phyloP scores from a whole-genome alignment of 2,329 filamentous ascomycete species.

The Exserohilum turcica region DNA sequence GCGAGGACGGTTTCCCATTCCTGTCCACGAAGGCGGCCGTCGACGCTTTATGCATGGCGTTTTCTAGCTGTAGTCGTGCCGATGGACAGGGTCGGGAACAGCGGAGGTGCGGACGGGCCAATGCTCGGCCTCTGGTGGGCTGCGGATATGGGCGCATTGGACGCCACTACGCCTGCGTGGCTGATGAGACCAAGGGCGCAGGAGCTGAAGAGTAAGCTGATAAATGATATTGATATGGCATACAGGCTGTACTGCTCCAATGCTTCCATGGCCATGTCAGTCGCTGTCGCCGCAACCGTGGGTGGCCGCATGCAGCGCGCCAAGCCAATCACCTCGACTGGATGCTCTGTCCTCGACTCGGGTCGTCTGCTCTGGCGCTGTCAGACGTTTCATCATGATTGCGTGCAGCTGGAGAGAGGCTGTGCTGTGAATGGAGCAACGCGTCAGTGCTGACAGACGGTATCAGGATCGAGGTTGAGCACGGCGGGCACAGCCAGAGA shows the following conservation, averaged over 20 bases:
- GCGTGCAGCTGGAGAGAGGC: not conserved
- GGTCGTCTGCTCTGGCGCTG: too few species aligned
- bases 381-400: not conserved
- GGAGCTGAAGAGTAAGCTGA: not conserved
- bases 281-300: not conserved
- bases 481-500: not conserved
- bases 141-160: not conserved
- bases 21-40: not conserved
- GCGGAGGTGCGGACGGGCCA: not conserved
- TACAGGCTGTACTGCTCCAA: not conserved
- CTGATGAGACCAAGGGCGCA: not conserved
- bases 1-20: not conserved
- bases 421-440: too few species aligned
- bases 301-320: not conserved
- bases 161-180: conserved; percentile 1
- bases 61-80: not conserved
- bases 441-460: too few species aligned
- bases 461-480: not conserved
- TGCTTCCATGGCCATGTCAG: too few species aligned
- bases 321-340: not conserved
- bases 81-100: not conserved
- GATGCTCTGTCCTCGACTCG: not conserved
- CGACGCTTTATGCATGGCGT: not conserved
- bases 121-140: not conserved
- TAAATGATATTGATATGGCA: not conserved